These are phyloP conservation scores for Cordyceps cateniannulata DNA, from an alignment of 2,329 filamentous ascomycete genomes.

Conservation along the genomic window DNA sequence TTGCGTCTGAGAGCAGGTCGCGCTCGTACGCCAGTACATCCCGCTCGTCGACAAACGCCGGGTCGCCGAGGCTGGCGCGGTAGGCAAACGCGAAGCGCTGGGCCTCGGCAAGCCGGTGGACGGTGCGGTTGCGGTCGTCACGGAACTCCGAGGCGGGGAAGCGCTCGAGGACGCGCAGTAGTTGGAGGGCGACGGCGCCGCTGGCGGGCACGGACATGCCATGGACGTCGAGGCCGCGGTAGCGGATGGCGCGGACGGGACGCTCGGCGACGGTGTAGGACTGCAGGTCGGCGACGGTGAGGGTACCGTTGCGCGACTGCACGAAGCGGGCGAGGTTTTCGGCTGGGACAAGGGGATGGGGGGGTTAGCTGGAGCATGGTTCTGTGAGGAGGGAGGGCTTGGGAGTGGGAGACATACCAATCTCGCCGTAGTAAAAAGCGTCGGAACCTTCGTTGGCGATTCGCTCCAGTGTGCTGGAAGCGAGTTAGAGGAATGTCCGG, in stretches of 20 bases:
- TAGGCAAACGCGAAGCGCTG: constrained; percentile 84
- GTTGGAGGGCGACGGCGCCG: constrained; percentile 67
- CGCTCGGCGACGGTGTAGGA: constrained; percentile 66
- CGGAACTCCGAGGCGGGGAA: constrained; percentile 52
- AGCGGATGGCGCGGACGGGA: constrained; percentile 56
- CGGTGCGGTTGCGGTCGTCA: constrained; percentile 55
- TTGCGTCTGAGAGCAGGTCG: constrained; percentile 57
- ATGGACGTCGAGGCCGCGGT: constrained; percentile 64
- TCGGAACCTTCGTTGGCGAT: constrained; percentile 69
- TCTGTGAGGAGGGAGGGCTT: not conserved
- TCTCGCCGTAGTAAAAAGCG: constrained; percentile 66
- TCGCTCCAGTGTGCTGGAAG: constrained; percentile 56
- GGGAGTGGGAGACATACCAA: constrained; percentile 34
- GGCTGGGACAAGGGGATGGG: constrained; percentile 42
- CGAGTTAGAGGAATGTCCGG: constrained; percentile 8
- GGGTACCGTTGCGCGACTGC: constrained; percentile 67
- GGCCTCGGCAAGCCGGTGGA: constrained; percentile 79
- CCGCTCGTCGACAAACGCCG: constrained; percentile 61
- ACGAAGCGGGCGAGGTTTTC: constrained; percentile 66
- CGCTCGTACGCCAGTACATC: constrained; percentile 50
- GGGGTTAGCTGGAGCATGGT: constrained; percentile 14
- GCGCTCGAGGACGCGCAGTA: constrained; percentile 77
- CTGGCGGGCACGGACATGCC: constrained; percentile 68
- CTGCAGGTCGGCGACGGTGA: constrained; percentile 71
- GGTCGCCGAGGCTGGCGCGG: constrained; percentile 76